Conservation (phyloP, 257 asterid genomes). For the Sherardia arvensis region DNA sequence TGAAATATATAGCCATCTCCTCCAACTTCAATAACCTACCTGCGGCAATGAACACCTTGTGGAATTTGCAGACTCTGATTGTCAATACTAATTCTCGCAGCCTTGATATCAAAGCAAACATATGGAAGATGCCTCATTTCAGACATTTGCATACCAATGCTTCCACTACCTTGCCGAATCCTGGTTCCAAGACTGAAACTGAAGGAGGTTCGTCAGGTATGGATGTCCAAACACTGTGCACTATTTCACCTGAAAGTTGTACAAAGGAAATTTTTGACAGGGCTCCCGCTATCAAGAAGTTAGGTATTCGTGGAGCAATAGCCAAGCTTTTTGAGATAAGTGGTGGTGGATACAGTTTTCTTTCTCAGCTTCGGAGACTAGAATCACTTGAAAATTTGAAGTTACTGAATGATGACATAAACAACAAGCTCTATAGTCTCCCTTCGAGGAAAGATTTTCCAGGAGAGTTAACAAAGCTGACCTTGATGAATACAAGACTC, state of each 20-base stretch:
- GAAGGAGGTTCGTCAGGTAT: background rate
- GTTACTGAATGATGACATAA: slow-evolving; percentile 11
- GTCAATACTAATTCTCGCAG: slow-evolving; percentile 17
- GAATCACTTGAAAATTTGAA: slow-evolving; percentile 23
- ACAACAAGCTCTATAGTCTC: slow-evolving; percentile 1
- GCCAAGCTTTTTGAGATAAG: background rate
- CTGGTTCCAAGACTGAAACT: background rate
- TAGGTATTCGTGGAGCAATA: slow-evolving; percentile 24
- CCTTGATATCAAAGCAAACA: slow-evolving; percentile 18
- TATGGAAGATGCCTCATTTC: slow-evolving; percentile 29
- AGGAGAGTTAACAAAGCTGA: slow-evolving; percentile 19
- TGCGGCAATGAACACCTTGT: slow-evolving; percentile 9
- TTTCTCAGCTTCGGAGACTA: background rate
- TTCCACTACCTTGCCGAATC: slow-evolving; percentile 11
- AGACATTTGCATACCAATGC: slow-evolving; percentile 33
- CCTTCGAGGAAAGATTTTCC: slow-evolving; percentile 20
- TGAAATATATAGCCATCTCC: background rate
- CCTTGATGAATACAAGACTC: slow-evolving; percentile 17
- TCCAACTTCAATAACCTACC: slow-evolving; percentile 19
- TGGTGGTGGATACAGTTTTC: background rate
- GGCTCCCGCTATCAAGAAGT: background rate
- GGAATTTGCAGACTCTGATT: slow-evolving; percentile 30
- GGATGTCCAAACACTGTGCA: slow-evolving; percentile 25
- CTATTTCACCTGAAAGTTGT: slow-evolving; percentile 22
- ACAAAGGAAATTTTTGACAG: slow-evolving; percentile 7